A percentile compares a stretch with the other conserved stretches of the same genome.
phyloP scores from a whole-genome alignment of 768 basidiomycete species.

The Tricholoma furcatifolium region DNA sequence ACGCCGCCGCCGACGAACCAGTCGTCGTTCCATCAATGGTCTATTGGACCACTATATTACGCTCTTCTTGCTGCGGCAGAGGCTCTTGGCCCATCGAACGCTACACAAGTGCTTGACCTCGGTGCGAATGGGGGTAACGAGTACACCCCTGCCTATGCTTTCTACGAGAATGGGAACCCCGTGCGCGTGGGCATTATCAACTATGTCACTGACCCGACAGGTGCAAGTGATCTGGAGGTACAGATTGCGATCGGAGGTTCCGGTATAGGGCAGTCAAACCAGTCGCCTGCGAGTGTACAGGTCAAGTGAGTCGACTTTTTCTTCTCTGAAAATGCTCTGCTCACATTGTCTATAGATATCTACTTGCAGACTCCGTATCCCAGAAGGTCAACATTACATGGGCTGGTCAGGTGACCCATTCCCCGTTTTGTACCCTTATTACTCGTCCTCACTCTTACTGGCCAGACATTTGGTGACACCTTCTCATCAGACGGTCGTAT shows the following conservation, averaged over 20 bases:
- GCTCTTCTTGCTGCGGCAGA: conserved; percentile 71
- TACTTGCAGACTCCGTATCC: conserved; percentile 44
- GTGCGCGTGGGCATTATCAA: conserved; percentile 70
- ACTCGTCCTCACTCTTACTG: not conserved
- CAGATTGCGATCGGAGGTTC: conserved; percentile 48
- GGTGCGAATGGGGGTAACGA: conserved; percentile 46
- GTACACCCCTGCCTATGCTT: conserved; percentile 65
- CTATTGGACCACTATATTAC: conserved; percentile 76
- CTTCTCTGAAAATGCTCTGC: not conserved
- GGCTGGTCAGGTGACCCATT: conserved; percentile 49
- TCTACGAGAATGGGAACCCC: conserved; percentile 68
- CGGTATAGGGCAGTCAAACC: conserved; percentile 32
- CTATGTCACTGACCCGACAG: conserved; percentile 60
- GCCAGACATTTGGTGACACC: conserved; percentile 54
- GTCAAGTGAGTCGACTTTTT: conserved; percentile 48
- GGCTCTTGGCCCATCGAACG: conserved; percentile 59
- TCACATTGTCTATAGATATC: conserved; percentile 42
- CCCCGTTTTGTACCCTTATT: not conserved
- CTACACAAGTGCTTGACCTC: conserved; percentile 66
- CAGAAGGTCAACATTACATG: conserved; percentile 60
- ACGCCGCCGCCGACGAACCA: conserved; percentile 58
- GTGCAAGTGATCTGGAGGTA: conserved; percentile 53
- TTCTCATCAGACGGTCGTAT: conserved; percentile 69
- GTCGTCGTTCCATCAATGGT: conserved; percentile 66
- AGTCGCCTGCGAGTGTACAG: conserved; percentile 44